Evolutionary conservation across 1,284 basidiomycete species (phyloP).

Genomic region (Naganishia sp.): DNA sequence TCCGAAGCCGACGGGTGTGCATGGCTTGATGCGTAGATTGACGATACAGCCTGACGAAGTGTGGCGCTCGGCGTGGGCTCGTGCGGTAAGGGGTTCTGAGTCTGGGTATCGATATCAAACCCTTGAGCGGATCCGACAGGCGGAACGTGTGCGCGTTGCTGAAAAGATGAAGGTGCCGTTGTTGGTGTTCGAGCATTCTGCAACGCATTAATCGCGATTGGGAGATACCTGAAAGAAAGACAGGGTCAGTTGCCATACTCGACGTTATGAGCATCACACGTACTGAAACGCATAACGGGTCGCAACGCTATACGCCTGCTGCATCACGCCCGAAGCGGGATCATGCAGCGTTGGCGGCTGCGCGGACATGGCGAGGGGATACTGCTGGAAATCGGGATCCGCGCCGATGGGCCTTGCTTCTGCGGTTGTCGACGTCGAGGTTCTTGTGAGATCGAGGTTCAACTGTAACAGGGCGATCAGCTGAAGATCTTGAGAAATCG

Average conservation of each 20-base stretch:
- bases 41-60: conserved; percentile 19
- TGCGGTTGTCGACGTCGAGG: conserved; percentile 4
- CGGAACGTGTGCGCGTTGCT: conserved; percentile 16
- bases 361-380: conserved; percentile 25
- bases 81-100: conserved; percentile 17
- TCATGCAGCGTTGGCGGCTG: conserved; percentile 50
- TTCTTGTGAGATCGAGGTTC: conserved; percentile 11
- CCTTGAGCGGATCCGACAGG: conserved; percentile 13
- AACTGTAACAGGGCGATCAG: background rate
- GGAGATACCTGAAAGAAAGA: conserved; percentile 42
- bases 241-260: background rate
- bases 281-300: conserved; percentile 46
- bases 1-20: conserved; percentile 12
- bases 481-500: background rate
- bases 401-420: conserved; percentile 18
- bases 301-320: conserved; percentile 45
- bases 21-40: conserved; percentile 23
- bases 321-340: conserved; percentile 48
- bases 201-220: conserved; percentile 45
- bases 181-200: conserved; percentile 38
- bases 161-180: conserved; percentile 22
- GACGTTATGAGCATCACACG: conserved; percentile 32
- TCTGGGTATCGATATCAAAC: conserved; percentile 31
- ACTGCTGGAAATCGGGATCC: conserved; percentile 21
- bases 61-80: conserved; percentile 9